Evolutionary conservation across 2,329 filamentous ascomycete species (phyloP).

Genomic region (Cordyceps javanica): DNA sequence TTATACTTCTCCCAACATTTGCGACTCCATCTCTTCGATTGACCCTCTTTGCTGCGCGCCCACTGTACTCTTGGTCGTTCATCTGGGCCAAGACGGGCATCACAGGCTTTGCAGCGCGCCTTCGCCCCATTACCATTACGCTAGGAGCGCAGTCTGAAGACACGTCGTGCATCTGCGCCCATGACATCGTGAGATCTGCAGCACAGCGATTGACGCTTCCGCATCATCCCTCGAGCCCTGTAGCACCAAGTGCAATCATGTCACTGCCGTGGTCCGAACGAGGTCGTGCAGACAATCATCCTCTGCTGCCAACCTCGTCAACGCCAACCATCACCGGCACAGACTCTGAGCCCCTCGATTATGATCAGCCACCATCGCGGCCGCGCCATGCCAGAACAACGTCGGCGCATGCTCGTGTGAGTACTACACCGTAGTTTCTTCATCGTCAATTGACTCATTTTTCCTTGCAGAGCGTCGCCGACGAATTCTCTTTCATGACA

Average conservation of each 20-base stretch:
- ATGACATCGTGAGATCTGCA: constrained; percentile 9
- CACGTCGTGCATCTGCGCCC: constrained; percentile 12
- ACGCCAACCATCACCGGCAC: constrained; percentile 28
- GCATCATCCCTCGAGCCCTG: background rate
- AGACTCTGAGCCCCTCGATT: constrained; percentile 20
- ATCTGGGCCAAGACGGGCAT: background rate
- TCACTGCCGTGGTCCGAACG: constrained; percentile 32
- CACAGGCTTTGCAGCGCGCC: background rate
- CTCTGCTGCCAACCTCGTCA: constrained; percentile 29
- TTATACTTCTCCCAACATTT: background rate
- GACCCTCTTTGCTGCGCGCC: background rate
- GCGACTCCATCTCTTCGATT: background rate
- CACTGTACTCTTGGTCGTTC: background rate
- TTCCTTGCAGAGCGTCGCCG: constrained; percentile 42
- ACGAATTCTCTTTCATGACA: constrained; percentile 62
- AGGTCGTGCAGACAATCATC: constrained; percentile 24
- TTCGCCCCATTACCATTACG: background rate
- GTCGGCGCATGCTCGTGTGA: constrained; percentile 50
- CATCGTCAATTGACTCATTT: background rate
- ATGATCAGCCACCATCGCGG: constrained; percentile 22
- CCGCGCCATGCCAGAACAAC: constrained; percentile 41
- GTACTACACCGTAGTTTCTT: constrained; percentile 14
- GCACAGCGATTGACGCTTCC: constrained; percentile 10
- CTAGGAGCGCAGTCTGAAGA: background rate
- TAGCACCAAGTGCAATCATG: constrained; percentile 23